Evolutionary conservation across 192 early-diverging fungal species (phyloP).

Genomic region (Backusella luteola): DNA sequence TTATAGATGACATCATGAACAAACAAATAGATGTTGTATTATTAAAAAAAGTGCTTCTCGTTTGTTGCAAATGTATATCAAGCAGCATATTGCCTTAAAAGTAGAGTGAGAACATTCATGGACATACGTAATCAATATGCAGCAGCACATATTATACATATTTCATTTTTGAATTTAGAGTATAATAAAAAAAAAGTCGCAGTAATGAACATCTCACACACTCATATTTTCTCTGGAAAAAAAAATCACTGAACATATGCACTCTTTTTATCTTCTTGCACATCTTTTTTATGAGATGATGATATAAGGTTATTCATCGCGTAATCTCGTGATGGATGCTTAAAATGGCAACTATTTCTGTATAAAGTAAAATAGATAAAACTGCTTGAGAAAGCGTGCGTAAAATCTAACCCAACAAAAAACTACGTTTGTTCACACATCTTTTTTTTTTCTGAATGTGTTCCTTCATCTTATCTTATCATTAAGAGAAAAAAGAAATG

Average conservation of each 20-base stretch:
- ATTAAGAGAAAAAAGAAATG: not conserved
- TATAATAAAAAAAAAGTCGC: not conserved
- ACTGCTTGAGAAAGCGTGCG: slow-evolving; percentile 1
- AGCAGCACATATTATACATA: not conserved
- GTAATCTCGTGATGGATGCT: not conserved
- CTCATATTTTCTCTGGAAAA: not conserved
- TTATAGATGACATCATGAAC: not conserved
- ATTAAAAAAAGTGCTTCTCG: not conserved
- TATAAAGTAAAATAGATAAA: slow-evolving; percentile 2
- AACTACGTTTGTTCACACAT: not conserved
- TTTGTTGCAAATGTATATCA: not conserved
- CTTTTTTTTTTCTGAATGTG: not conserved
- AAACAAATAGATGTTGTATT: not conserved
- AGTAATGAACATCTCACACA: not conserved
- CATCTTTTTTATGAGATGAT: not conserved
- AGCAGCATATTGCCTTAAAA: not conserved
- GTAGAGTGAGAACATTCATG: not conserved
- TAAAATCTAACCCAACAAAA: not conserved
- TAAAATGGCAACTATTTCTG: slow-evolving; percentile 1
- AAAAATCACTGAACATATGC: not conserved
- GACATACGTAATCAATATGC: not conserved
- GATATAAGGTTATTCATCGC: not conserved
- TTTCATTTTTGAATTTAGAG: not conserved
- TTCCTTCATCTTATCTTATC: not conserved
- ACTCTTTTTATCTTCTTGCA: not conserved